These are phyloP conservation scores for Erythrophleum ivorense DNA, from an alignment of 331 rosid genomes.

Conservation along the genomic window DNA sequence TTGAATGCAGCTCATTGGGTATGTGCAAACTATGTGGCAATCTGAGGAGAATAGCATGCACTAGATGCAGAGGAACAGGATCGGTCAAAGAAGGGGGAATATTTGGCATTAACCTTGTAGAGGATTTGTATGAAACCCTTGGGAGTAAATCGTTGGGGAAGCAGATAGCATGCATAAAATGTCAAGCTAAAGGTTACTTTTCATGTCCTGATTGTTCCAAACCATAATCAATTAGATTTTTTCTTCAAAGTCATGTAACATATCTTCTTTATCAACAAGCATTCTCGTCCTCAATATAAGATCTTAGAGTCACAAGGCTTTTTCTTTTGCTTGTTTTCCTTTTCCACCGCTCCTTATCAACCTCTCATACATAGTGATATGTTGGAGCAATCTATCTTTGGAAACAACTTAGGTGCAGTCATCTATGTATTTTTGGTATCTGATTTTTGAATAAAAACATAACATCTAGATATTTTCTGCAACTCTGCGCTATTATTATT, in stretches of 20 bases:
- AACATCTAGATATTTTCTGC: neutral
- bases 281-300: neutral
- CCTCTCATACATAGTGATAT: neutral
- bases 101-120: slow-evolving; percentile 48
- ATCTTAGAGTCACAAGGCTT: neutral
- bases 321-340: neutral
- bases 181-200: slow-evolving; percentile 79
- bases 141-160: slow-evolving; percentile 49
- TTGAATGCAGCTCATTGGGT: slow-evolving; percentile 70
- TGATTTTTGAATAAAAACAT: neutral
- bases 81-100: slow-evolving; percentile 64
- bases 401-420: neutral
- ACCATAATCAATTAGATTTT: slow-evolving; percentile 28
- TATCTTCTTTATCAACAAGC: neutral
- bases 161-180: slow-evolving; percentile 58
- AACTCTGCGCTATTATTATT: neutral
- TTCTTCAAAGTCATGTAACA: slow-evolving; percentile 7
- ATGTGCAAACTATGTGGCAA: slow-evolving; percentile 93
- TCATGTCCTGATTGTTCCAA: slow-evolving; percentile 79
- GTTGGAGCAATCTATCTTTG: neutral
- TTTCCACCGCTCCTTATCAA: neutral
- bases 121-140: slow-evolving; percentile 57
- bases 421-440: neutral
- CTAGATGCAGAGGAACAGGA: slow-evolving; percentile 79
- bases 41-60: slow-evolving; percentile 77